Evolutionary conservation across 441 rosid species (phyloP).

Genomic region (Croton setiger): DNA sequence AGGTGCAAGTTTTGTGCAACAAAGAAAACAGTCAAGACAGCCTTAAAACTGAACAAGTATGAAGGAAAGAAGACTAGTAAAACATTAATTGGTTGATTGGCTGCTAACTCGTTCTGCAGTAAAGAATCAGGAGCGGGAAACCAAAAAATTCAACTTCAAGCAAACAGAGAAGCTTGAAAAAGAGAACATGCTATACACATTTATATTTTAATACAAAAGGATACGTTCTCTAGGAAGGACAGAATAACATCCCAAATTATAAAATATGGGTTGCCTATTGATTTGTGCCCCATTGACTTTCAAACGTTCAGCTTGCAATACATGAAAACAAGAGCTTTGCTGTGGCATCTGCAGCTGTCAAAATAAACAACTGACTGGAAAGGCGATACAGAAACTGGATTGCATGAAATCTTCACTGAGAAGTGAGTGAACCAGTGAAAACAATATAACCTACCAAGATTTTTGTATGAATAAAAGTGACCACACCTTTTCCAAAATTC

Average conservation of each 20-base stretch:
- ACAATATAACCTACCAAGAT: background rate
- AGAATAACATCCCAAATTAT: conserved; percentile 37
- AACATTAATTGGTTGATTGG: background rate
- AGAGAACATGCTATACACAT: background rate
- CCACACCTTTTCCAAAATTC: background rate
- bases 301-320: conserved; percentile 31
- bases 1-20: conserved; percentile 25
- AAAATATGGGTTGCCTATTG: conserved; percentile 41
- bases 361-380: conserved; percentile 5
- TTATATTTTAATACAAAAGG: conserved; percentile 31
- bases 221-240: conserved; percentile 68
- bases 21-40: conserved; percentile 6
- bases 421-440: background rate
- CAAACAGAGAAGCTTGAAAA: background rate
- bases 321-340: conserved; percentile 36
- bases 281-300: conserved; percentile 33
- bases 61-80: background rate
- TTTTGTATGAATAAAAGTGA: background rate
- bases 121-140: background rate
- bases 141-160: background rate
- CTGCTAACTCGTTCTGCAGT: background rate
- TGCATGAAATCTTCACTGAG: background rate
- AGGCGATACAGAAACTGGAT: conserved; percentile 1
- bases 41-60: conserved; percentile 2
- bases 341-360: conserved; percentile 35